Base-by-base conservation (phyloP, 2,329 filamentous ascomycete genomes). In the Aspergillus tanneri region DNA sequence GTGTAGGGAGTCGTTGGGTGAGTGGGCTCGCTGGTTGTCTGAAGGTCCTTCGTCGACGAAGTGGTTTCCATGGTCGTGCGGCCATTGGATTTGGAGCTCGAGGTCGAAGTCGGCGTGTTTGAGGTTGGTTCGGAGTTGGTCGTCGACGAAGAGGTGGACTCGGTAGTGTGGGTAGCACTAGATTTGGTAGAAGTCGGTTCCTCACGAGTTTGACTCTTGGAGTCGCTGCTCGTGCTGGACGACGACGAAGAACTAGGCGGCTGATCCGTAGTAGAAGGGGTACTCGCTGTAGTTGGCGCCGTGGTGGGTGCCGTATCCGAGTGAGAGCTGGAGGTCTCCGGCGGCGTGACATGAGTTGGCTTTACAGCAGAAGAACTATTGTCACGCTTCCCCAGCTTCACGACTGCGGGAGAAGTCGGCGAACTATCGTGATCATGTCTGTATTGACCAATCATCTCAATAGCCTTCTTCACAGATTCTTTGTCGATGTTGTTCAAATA, bases 401-500 rank as follows among this genome's bases (percentile, higher is more conserved):
- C 75, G 21, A 24, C 11, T 14, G 34, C 12, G 9, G 40, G 22
- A 12, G 22, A 36, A 7, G 22, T 25, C 21, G 84, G 84, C 9
- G 77, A 74, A 56, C 76, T 77, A 60, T 87, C 85, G 54, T 82
- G 81, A 54, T 80, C 86, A 62, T 87, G 80, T 63, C 83, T 79
- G 69, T 84, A 88, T 61, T 81, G 80, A 39, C 78, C 76, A 45
- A 84, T 74, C 59, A 84, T 78, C 65, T 87, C 83, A 24, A 90
- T 75, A 44, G 87, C 80, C 38, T 79, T 78, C 65, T 88, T 84
- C 45, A 91, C 72, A 34, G 80, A 77, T 40, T 81, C 75, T 46
- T 78, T 77, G 18, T 84, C 80, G 47, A 85, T 71, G 19, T 75
- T 74, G 52, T 78, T 73, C 45, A 85, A 69, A 46, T 84, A 66